Conservation (phyloP, 306 rosid genomes). For the Astragalus membranaceus region DNA sequence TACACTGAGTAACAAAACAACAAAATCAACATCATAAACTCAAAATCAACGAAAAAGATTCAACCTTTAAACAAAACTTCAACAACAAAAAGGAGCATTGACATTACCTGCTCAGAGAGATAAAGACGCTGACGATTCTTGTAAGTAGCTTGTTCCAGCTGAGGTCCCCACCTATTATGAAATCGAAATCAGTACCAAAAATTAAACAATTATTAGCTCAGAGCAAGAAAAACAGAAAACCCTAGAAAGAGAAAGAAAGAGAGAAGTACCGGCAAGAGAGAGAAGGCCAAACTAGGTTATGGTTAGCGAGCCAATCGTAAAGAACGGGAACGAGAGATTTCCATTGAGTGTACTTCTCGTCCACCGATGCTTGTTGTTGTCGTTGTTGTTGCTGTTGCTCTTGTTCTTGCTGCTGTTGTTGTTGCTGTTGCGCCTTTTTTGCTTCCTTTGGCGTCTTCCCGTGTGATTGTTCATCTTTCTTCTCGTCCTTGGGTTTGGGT, state of each 20-base stretch:
- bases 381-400: not conserved
- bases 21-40: not conserved
- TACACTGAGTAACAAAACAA: not conserved
- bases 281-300: constrained; percentile 95
- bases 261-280: constrained; percentile 74
- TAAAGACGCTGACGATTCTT: constrained; percentile 95
- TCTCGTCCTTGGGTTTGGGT: constrained; percentile 77
- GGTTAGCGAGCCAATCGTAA: constrained; percentile 95
- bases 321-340: constrained; percentile 83
- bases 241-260: not conserved
- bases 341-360: constrained; percentile 84
- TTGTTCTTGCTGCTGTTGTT: constrained; percentile 42
- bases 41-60: not conserved
- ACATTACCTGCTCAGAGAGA: constrained; percentile 80
- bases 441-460: constrained; percentile 16
- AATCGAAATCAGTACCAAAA: no score
- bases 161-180: constrained; percentile 82
- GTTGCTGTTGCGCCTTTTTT: constrained; percentile 50
- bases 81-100: not conserved
- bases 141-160: constrained; percentile 90
- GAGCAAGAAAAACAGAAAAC: not conserved
- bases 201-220: not conserved
- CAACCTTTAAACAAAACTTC: not conserved
- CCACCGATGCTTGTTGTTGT: constrained; percentile 58
- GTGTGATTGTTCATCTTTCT: constrained; percentile 9